phyloP scores from a whole-genome alignment of 257 asterid genomes.

The Penstemon newberryi region DNA sequence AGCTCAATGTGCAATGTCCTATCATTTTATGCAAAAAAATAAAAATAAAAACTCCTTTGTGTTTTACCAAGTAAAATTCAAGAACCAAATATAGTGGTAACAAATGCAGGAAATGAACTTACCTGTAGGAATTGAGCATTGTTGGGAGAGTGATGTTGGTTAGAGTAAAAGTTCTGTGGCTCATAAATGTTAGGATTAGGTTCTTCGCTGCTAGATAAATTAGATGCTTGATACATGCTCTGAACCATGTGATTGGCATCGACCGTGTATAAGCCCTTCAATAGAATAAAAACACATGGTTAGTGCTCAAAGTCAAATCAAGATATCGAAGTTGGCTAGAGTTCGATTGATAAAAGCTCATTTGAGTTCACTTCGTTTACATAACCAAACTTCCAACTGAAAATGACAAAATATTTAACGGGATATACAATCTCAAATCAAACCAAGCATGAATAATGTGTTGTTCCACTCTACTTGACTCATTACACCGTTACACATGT shows the following conservation, averaged over 20 bases:
- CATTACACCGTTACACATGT: not conserved
- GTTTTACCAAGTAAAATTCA: too few species aligned
- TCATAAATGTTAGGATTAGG: slow-evolving; percentile 50
- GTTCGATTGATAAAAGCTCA: too few species aligned
- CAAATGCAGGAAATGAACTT: slow-evolving; percentile 28
- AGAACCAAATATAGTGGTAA: not conserved
- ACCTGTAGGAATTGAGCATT: slow-evolving; percentile 57
- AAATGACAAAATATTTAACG: too few species aligned
- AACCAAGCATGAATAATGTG: too few species aligned
- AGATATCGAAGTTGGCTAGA: too few species aligned
- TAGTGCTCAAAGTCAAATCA: not conserved
- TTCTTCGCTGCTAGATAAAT: slow-evolving; percentile 43
- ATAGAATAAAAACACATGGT: slow-evolving; percentile 23
- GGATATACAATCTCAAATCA: too few species aligned
- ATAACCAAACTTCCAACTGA: too few species aligned
- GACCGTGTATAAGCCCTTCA: slow-evolving; percentile 53
- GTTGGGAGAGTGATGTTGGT: slow-evolving; percentile 51
- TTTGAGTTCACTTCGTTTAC: too few species aligned
- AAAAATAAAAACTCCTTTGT: too few species aligned
- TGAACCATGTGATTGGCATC: slow-evolving; percentile 54
- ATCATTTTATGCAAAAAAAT: too few species aligned
- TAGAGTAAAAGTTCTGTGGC: slow-evolving; percentile 45
- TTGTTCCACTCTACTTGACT: too few species aligned
- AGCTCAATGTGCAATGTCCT: too few species aligned
- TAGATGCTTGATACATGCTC: slow-evolving; percentile 51